Conservation (phyloP, 202 grass and related monocot species). For the Elaeis oleifera region DNA sequence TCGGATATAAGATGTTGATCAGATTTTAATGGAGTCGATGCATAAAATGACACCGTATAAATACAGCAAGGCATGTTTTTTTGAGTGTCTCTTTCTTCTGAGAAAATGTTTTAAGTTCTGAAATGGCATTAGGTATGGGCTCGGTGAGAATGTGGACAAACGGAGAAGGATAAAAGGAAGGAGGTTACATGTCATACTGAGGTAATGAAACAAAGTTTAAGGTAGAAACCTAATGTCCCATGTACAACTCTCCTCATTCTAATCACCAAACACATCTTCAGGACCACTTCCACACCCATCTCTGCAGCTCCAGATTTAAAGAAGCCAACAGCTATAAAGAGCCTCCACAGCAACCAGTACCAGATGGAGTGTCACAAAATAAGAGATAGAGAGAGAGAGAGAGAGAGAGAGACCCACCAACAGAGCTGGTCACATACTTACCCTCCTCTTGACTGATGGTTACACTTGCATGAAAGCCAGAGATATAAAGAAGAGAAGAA, state of each 20-base stretch:
- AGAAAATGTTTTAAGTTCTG: too few relatives aligned
- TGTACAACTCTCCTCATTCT: slow-evolving; percentile 9
- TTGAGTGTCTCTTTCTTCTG: too few relatives aligned
- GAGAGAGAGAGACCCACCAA: slow-evolving; percentile 55
- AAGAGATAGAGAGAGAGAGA: slow-evolving; percentile 37
- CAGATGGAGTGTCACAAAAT: slow-evolving; percentile 28
- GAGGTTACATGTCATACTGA: background rate
- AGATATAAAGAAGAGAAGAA: slow-evolving; percentile 50
- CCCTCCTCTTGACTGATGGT: slow-evolving; percentile 50
- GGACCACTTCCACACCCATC: slow-evolving; percentile 75
- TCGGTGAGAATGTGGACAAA: too few relatives aligned
- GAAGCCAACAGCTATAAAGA: slow-evolving; percentile 92
- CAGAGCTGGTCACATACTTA: slow-evolving; percentile 78
- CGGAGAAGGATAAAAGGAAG: too few relatives aligned
- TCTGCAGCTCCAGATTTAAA: slow-evolving; percentile 81
- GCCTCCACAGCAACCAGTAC: slow-evolving; percentile 57
- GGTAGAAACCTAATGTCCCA: slow-evolving; percentile 20
- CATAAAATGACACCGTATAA: too few relatives aligned
- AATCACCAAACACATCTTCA: slow-evolving; percentile 26
- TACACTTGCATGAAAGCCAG: slow-evolving; percentile 93
- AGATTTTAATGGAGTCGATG: too few relatives aligned
- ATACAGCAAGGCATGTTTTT: too few relatives aligned
- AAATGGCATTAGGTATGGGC: too few relatives aligned
- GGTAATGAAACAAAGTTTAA: slow-evolving; percentile 18
- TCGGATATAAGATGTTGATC: too few relatives aligned